Conservation (phyloP, 805 yeast species). For the Yarrowia porcina region DNA sequence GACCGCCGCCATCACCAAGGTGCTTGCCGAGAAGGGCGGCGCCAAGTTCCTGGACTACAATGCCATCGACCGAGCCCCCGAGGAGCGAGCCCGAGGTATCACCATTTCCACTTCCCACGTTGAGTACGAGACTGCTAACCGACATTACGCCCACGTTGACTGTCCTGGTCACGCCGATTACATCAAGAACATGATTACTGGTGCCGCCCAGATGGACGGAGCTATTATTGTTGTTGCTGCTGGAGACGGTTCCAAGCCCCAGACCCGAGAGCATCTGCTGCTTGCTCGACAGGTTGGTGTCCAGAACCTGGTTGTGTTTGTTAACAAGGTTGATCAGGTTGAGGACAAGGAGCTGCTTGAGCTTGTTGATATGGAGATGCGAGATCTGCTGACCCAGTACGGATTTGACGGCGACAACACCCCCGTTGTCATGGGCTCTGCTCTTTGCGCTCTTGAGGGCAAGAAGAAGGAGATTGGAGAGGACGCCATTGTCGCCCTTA, state of each 20-base stretch:
- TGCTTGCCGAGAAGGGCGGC: conserved; percentile 81
- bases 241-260: conserved; percentile 99
- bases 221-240: conserved; percentile 99
- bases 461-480: conserved; percentile 87
- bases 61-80: conserved; percentile 95
- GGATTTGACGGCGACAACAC: conserved; percentile 98
- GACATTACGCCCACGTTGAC: conserved; percentile 97
- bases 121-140: conserved; percentile 89
- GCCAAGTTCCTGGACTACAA: conserved; percentile 91
- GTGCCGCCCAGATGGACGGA: conserved; percentile 99
- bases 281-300: conserved; percentile 99
- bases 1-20: conserved; percentile 98
- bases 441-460: conserved; percentile 91
- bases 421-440: conserved; percentile 98
- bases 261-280: conserved; percentile 97
- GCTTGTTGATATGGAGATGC: conserved; percentile 99
- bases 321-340: conserved; percentile 95
- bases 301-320: conserved; percentile 93
- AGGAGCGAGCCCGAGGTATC: conserved; percentile 99
- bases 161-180: conserved; percentile 99
- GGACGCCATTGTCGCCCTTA: conserved; percentile 74
- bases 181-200: conserved; percentile 98
- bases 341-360: conserved; percentile 99
- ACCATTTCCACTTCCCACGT: conserved; percentile 98
- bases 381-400: conserved; percentile 84